These are phyloP conservation scores for Leucocoprinus leucothites DNA, from an alignment of 768 basidiomycete species.

Conservation along the genomic window DNA sequence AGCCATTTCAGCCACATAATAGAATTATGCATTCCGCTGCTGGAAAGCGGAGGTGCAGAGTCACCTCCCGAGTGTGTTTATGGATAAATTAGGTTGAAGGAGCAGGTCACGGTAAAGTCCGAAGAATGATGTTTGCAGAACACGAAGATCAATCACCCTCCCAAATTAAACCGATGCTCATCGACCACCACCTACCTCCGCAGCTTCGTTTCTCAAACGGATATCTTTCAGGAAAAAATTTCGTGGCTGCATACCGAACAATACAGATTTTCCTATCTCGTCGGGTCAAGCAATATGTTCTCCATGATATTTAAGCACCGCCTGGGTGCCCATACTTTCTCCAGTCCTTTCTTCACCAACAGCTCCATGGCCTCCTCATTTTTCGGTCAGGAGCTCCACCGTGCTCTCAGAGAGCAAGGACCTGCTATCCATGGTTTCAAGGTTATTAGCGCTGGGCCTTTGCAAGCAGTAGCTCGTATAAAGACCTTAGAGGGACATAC, in stretches of 20 bases:
- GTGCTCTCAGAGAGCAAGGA: constrained; percentile 55
- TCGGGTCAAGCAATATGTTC: not conserved
- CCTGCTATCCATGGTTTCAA: constrained; percentile 52
- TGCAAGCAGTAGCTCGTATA: constrained; percentile 52
- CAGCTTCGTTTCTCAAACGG: constrained; percentile 8
- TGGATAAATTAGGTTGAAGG: not conserved
- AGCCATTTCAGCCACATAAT: not conserved
- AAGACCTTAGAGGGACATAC: constrained; percentile 53
- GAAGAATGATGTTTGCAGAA: constrained; percentile 6
- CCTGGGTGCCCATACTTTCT: not conserved
- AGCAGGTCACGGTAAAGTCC: constrained; percentile 9
- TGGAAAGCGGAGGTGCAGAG: not conserved
- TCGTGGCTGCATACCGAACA: constrained; percentile 6
- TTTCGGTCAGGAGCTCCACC: constrained; percentile 47
- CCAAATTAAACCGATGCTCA: constrained; percentile 13
- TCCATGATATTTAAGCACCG: constrained; percentile 9
- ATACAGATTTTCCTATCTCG: constrained; percentile 2
- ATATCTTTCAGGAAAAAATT: not conserved
- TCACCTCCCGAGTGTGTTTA: not conserved
- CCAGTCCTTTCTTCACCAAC: not conserved
- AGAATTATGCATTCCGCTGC: not conserved
- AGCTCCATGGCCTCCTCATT: constrained; percentile 26
- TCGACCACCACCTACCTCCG: constrained; percentile 3
- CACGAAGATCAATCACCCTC: constrained; percentile 4
- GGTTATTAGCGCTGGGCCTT: constrained; percentile 33